phyloP scores from a whole-genome alignment of 164 flowering plant species.

The Kalanchoe fedtschenkoi region DNA sequence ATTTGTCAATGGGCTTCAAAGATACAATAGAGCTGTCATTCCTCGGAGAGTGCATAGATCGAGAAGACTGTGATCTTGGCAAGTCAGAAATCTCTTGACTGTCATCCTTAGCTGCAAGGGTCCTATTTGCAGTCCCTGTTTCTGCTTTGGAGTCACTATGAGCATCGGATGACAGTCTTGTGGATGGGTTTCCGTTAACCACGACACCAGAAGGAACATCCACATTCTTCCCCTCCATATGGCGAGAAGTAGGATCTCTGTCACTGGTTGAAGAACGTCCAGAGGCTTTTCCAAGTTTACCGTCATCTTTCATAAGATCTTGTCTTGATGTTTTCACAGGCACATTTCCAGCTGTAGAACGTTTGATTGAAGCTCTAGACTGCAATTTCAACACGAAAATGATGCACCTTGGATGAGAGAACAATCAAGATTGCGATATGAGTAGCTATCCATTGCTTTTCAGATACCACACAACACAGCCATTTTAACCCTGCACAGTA shows the following conservation, averaged over 20 bases:
- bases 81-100: conserved; percentile 33
- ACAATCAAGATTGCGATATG: not conserved
- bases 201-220: conserved; percentile 23
- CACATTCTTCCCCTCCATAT: conserved; percentile 37
- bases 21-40: conserved; percentile 34
- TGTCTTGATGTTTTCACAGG: conserved; percentile 40
- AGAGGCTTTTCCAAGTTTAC: conserved; percentile 46
- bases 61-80: conserved; percentile 32
- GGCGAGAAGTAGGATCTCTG: conserved; percentile 28
- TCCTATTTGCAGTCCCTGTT: conserved; percentile 26
- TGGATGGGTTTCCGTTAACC: conserved; percentile 39
- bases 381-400: not conserved
- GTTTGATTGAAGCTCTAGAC: not conserved
- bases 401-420: not conserved
- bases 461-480: not conserved
- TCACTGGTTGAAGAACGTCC: conserved; percentile 31
- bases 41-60: conserved; percentile 54
- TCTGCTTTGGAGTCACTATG: conserved; percentile 34
- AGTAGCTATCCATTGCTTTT: not conserved
- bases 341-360: conserved; percentile 39
- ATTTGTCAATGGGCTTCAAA: conserved; percentile 54
- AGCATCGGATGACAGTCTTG: conserved; percentile 27
- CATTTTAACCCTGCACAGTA: not conserved
- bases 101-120: conserved; percentile 37
- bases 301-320: conserved; percentile 58